A percentile compares a stretch with the other conserved stretches of the same genome.
Evolutionary conservation across 2,329 filamentous ascomycete species (phyloP).

Genomic region (Mycosphaerella arachidis): DNA sequence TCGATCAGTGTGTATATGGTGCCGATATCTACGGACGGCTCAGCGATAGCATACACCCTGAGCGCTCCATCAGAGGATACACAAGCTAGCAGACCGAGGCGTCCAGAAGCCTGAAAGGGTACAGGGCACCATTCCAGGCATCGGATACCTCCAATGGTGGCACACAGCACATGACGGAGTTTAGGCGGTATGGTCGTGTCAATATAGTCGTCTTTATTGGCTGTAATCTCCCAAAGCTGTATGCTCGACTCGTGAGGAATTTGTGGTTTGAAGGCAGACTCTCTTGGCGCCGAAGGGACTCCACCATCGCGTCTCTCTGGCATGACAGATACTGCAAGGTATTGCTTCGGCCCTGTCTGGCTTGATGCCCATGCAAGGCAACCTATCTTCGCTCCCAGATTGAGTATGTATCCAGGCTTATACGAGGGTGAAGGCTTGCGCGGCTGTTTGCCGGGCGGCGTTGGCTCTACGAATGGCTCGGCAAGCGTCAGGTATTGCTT

Average conservation of each 20-base stretch:
- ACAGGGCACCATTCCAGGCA: slow-evolving; percentile 56
- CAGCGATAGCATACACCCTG: slow-evolving; percentile 50
- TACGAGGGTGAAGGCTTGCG: background rate
- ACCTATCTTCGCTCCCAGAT: slow-evolving; percentile 51
- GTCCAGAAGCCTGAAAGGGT: slow-evolving; percentile 27
- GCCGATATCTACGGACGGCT: slow-evolving; percentile 15
- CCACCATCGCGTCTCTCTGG: slow-evolving; percentile 31
- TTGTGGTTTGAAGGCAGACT: slow-evolving; percentile 50
- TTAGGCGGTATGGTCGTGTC: slow-evolving; percentile 43
- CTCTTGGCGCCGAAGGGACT: slow-evolving; percentile 21
- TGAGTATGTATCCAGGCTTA: slow-evolving; percentile 49
- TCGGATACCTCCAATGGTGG: slow-evolving; percentile 54
- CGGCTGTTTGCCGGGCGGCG: slow-evolving; percentile 6
- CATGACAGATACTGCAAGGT: slow-evolving; percentile 47
- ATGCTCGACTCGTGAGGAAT: slow-evolving; percentile 47
- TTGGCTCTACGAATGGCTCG: slow-evolving; percentile 39
- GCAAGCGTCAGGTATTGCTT: slow-evolving; percentile 44
- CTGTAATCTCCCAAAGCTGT: slow-evolving; percentile 56
- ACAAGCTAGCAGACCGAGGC: slow-evolving; percentile 52
- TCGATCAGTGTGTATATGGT: slow-evolving; percentile 39
- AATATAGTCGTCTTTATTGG: slow-evolving; percentile 36
- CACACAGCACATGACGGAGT: slow-evolving; percentile 51
- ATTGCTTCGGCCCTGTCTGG: slow-evolving; percentile 47
- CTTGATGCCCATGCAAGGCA: slow-evolving; percentile 45
- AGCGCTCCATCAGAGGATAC: slow-evolving; percentile 57